Base-by-base conservation (phyloP, 176 grass and related monocot species). In the Panicum miliaceum region DNA sequence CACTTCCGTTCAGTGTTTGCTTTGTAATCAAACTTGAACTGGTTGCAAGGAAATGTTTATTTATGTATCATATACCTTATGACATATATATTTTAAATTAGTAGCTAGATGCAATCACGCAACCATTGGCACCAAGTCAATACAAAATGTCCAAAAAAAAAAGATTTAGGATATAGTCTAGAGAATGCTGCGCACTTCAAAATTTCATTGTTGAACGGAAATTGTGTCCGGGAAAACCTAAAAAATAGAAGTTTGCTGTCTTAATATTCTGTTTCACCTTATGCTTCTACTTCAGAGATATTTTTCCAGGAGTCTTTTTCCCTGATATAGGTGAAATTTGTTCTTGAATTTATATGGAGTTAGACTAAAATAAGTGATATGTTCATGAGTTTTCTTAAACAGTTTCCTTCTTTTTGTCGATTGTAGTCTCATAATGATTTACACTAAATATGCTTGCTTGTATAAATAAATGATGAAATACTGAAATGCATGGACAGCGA, bases 301-400 rank as follows among this genome's bases (percentile, higher is more conserved):
- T 41, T 12, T 77, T 45, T 43, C 19, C 0, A 8, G 63, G 12
- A 37, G 12, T 35, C 1, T 43, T 3, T 51, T 75, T 6, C 38
- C 40, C 20, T 78, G 45, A 57, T 53, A 56, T 60, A 6, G n/a
- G n/a, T 47, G 46, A 20, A 71, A 27, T 22, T 22, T 38, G 13
- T 71, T 43, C n/a, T 71, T 71, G n/a, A 40, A 61, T 56, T 4
- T 42, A 10, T 69, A 22, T 63, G 54, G 76, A 11, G 54, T 14
- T 41, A 29, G 8, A 52, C 5, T 79, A 59, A 59, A 48, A 5
- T 6, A 22, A 26, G 18, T 23, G 34, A 14, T 68, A 48, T 68
- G 48, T 81, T 47, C 25, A 58, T 34, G 29, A 0, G 5, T 81
- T 86, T 62, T 42, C 27, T 80, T 64, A 23, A 74, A 57, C 73